These are phyloP conservation scores for Vigna trinervia DNA, from an alignment of 306 rosid species.

Conservation along the genomic window DNA sequence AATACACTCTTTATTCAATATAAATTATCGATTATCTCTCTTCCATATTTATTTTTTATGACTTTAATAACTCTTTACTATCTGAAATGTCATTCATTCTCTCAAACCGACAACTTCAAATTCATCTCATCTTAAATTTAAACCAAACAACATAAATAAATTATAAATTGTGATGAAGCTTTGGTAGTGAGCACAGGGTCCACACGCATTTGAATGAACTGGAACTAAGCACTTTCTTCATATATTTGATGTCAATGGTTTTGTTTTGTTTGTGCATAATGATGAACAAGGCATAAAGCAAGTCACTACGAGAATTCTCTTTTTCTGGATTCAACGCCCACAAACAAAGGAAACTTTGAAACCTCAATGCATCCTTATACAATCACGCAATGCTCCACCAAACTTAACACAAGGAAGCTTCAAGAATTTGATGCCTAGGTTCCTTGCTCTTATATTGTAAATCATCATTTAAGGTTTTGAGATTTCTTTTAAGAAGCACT, in stretches of 20 bases:
- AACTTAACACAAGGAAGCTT: not conserved
- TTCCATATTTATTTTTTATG: too few relatives aligned
- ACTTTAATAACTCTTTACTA: too few relatives aligned
- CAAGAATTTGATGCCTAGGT: not conserved
- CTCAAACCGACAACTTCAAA: too few relatives aligned
- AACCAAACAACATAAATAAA: too few relatives aligned
- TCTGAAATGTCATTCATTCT: too few relatives aligned
- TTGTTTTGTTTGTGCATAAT: not conserved
- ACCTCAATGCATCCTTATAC: not conserved
- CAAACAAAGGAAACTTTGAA: not conserved
- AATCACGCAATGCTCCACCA: not conserved
- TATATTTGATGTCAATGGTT: not conserved
- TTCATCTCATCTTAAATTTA: too few relatives aligned
- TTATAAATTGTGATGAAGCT: not conserved
- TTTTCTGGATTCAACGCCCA: not conserved
- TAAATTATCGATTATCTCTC: too few relatives aligned
- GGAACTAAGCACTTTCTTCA: not conserved
- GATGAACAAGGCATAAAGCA: not conserved
- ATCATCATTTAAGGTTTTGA: too few relatives aligned
- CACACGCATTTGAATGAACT: conserved; percentile 7
- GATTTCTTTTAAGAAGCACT: too few relatives aligned
- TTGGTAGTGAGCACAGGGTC: not conserved
- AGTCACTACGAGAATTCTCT: not conserved
- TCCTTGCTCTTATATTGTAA: not conserved
- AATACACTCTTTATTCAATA: too few relatives aligned